Conservation (phyloP, 441 rosid genomes). For the Euphorbia celastroides region DNA sequence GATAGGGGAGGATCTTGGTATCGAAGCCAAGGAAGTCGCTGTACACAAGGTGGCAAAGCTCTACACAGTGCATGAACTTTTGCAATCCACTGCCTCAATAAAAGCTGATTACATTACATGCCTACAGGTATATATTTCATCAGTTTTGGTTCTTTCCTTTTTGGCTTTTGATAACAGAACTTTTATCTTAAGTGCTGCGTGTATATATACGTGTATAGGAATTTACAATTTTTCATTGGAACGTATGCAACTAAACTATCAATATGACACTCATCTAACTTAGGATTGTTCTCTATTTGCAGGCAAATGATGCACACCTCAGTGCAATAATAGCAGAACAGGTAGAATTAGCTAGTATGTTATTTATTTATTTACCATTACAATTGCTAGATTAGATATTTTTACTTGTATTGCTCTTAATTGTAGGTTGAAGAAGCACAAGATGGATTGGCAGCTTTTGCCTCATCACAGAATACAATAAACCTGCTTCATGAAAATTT, state of each 20-base stretch:
- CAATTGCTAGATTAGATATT: background rate
- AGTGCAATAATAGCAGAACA: slow-evolving; percentile 99
- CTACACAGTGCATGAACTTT: slow-evolving; percentile 77
- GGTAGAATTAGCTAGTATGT: slow-evolving; percentile 27
- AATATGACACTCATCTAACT: no score
- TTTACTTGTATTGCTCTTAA: background rate
- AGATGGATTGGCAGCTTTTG: slow-evolving; percentile 72
- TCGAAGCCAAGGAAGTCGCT: slow-evolving; percentile 96
- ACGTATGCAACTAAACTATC: no score
- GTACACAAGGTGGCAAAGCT: slow-evolving; percentile 98
- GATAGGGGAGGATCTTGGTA: slow-evolving; percentile 74
- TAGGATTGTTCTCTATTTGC: slow-evolving; percentile 10
- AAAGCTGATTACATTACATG: slow-evolving; percentile 95
- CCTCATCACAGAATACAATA: slow-evolving; percentile 68
- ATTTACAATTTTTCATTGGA: background rate
- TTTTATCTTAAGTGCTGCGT: no score
- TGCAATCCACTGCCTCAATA: slow-evolving; percentile 74
- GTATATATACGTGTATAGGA: no score
- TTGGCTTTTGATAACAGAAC: no score
- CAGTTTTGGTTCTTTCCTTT: background rate
- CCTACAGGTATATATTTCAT: slow-evolving; percentile 49
- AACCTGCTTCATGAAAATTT: slow-evolving; percentile 75
- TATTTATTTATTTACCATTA: no score
- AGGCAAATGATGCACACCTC: slow-evolving; percentile 99
- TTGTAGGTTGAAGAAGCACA: slow-evolving; percentile 90